Conservation (phyloP, 208 protist species). For the Leishmania gerbilli region DNA sequence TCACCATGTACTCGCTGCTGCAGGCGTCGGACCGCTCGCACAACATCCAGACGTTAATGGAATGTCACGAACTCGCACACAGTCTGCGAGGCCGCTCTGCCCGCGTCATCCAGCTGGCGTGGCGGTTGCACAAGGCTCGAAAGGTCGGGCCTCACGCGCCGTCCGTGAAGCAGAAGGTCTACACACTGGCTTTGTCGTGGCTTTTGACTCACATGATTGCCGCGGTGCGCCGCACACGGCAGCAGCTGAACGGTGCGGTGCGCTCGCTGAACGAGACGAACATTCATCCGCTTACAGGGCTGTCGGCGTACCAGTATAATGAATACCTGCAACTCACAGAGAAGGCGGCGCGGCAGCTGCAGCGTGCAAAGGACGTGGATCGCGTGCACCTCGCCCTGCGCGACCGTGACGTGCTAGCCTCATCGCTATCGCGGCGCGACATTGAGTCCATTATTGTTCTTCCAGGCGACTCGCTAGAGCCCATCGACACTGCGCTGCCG, state of each 20-base stretch:
- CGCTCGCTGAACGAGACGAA: slow-evolving; percentile 41
- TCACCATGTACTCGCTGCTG: slow-evolving; percentile 26
- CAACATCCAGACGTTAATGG: slow-evolving; percentile 61
- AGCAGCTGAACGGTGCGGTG: slow-evolving; percentile 35
- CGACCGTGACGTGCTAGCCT: slow-evolving; percentile 42
- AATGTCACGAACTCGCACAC: slow-evolving; percentile 53
- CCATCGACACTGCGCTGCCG: slow-evolving; percentile 4
- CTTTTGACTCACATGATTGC: slow-evolving; percentile 46
- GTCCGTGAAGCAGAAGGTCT: slow-evolving; percentile 30
- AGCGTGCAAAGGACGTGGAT: slow-evolving; percentile 64
- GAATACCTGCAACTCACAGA: slow-evolving; percentile 40
- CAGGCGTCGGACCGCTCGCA: slow-evolving; percentile 34
- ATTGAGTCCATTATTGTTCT: slow-evolving; percentile 51
- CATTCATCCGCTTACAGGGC: slow-evolving; percentile 46
- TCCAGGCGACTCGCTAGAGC: slow-evolving; percentile 30
- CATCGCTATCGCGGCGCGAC: slow-evolving; percentile 55
- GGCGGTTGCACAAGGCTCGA: slow-evolving; percentile 45
- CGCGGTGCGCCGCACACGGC: slow-evolving; percentile 43
- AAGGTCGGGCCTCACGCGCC: slow-evolving; percentile 17
- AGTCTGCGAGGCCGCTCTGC: slow-evolving; percentile 46
- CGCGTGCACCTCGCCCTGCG: slow-evolving; percentile 52
- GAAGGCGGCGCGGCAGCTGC: slow-evolving; percentile 45
- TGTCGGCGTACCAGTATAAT: slow-evolving; percentile 49
- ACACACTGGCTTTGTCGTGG: slow-evolving; percentile 38
- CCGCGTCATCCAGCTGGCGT: slow-evolving; percentile 58